Evolutionary conservation across 345 rosid genomes (phyloP), one percentile per base, ranked within the genome.

Genomic region (Isatis tinctoria): DNA sequence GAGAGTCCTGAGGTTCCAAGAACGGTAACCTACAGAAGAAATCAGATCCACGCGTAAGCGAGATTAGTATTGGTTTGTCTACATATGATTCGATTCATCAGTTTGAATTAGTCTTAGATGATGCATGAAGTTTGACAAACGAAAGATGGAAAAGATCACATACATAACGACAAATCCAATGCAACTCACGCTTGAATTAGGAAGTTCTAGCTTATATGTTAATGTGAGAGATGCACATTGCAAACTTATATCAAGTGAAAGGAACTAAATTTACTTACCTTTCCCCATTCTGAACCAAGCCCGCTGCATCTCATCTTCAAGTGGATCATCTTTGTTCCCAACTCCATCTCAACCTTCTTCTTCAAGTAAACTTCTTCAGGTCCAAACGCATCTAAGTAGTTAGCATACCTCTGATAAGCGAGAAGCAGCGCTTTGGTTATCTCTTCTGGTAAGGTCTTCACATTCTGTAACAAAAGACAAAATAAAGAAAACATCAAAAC

Each of bases 281-380:
- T 91, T 69, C 97, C 95, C 99, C 99, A 95, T 70, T 88, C 90
- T 11, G 97, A 74, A 69, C 83, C 90, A 66, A 92, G 96, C 62
- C 93, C 92, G 11, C 90, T 78, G 78, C 96, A 90, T 82, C 99
- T 90, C 97, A 95, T 95, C 93, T 95, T 95, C 77, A 95, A 76
- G 88, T 84, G 87, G 65, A 95, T 95, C 97, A 95, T 90, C 85
- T 85, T 92, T 39, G 97, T 83, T 20, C 97, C 99, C 84, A 95
- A 81, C 77, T 95, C 97, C 28, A 74, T 86, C 90, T 90, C 99
- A 35, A 92, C 96, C 80, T 95, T 95, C 89, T 95, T 94, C 79
- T 81, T 76, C 82, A 92, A 80, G 76, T 80, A 92, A 41, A 76
- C 64, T 74, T 92, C 99, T 22, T 87, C 92, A 65, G 90, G 88